Base-by-base conservation (phyloP, 768 basidiomycete species). In the Candolleomyces eurysporus region DNA sequence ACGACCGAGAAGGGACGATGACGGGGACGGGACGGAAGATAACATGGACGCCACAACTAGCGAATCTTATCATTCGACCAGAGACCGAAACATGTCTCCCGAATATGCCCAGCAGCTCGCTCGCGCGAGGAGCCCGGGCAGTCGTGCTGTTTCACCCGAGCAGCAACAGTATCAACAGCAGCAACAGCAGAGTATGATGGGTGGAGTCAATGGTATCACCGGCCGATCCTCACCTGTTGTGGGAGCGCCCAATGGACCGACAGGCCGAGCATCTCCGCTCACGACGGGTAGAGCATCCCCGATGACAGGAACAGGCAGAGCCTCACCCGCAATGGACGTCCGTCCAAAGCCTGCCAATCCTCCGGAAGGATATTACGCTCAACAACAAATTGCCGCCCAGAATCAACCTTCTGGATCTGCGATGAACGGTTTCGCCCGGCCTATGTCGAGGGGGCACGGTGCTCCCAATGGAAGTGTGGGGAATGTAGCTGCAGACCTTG, bases 401-500 rank as follows among this genome's bases (percentile, higher is more conserved):
- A 31, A 46, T 21, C 55, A 57, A 17, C 40, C 52, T 30, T 21
- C 53, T 55, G 53, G 17, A 46, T 17, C 45, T 6, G 75, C 76
- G 5, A 67, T 73, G 31, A 89, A 86, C 59, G 84, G 82, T 13
- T 81, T 79, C 64, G 67, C 71, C 36, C 76, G 81, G 19, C 76
- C 79, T 45, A 75, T 78, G 22, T 78, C 81, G 3, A 72, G 79
- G 30, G 68, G 71, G 13, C 59, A 60, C n/a, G 61, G 54, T 17
- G 75, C 71, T 16, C 75, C 78, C 52, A 77, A 86, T 0, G 45
- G 45, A 14, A 91, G 90, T 10, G 83, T 88, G 0, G 84, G 87
- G 6, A 91, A 85, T 69, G 80, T 89, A 19, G 81, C 89, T 3
- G 85, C 89, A 13, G 94, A 96, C 68, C 73, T 94, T 62, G 75